phyloP scores from a whole-genome alignment of 2,329 filamentous ascomycete genomes.

The Coniochaeta hoffmannii region DNA sequence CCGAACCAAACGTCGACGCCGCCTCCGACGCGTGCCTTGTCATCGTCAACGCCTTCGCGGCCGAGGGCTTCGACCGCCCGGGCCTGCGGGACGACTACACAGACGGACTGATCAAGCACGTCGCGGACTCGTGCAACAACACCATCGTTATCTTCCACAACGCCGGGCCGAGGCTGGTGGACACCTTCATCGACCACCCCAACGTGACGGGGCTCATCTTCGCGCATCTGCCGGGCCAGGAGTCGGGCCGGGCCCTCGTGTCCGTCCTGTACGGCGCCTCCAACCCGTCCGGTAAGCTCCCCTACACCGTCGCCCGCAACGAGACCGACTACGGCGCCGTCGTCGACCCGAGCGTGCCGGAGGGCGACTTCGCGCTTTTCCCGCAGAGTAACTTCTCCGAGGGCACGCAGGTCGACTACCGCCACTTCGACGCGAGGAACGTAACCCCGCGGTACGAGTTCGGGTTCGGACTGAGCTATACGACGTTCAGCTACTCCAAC shows the following conservation, averaged over 20 bases:
- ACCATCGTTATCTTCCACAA: slow-evolving; percentile 61
- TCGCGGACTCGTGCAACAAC: slow-evolving; percentile 51
- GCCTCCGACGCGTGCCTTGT: slow-evolving; percentile 59
- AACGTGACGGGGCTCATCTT: slow-evolving; percentile 59
- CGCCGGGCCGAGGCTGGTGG: slow-evolving; percentile 52
- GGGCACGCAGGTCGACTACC: slow-evolving; percentile 46
- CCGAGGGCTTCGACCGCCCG: slow-evolving; percentile 62
- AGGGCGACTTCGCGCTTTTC: slow-evolving; percentile 43
- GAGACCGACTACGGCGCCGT: slow-evolving; percentile 46
- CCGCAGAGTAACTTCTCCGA: slow-evolving; percentile 45
- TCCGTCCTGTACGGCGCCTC: slow-evolving; percentile 50
- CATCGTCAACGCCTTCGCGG: slow-evolving; percentile 60
- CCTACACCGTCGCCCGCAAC: slow-evolving; percentile 53
- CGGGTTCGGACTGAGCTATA: slow-evolving; percentile 50
- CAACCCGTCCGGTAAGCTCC: slow-evolving; percentile 50
- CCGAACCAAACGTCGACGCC: slow-evolving; percentile 39
- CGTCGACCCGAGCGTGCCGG: slow-evolving; percentile 29
- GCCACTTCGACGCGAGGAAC: slow-evolving; percentile 40
- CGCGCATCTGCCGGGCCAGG: slow-evolving; percentile 58
- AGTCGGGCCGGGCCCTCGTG: slow-evolving; percentile 48
- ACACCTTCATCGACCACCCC: slow-evolving; percentile 52
- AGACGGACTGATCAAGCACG: slow-evolving; percentile 47
- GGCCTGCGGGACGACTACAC: slow-evolving; percentile 59
- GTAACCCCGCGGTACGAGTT: slow-evolving; percentile 47
- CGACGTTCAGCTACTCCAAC: slow-evolving; percentile 40